A percentile compares a stretch with the other conserved stretches of the same genome.
These are phyloP conservation scores for Nymphaea colorata DNA, from an alignment of 164 flowering plant species.

Conservation along the genomic window DNA sequence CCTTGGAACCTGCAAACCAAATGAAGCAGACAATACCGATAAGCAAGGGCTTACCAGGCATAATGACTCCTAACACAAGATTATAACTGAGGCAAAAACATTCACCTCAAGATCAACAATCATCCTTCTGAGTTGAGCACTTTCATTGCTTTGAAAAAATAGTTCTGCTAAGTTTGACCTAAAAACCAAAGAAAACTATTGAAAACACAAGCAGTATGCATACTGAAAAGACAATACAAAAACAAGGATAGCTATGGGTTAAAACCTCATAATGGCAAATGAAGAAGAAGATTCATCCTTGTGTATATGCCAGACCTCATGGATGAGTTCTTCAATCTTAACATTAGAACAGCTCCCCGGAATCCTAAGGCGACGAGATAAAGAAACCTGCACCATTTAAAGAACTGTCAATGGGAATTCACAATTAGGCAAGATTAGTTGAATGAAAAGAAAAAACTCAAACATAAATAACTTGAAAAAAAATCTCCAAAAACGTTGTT, in stretches of 20 bases:
- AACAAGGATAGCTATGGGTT: background rate
- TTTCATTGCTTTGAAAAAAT: slow-evolving; percentile 41
- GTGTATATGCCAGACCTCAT: slow-evolving; percentile 69
- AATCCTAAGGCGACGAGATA: slow-evolving; percentile 63
- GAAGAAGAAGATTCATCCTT: slow-evolving; percentile 74
- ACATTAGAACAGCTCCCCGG: slow-evolving; percentile 44
- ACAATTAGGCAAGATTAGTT: background rate
- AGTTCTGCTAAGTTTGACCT: slow-evolving; percentile 85
- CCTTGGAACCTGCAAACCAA: slow-evolving; percentile 59
- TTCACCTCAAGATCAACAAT: slow-evolving; percentile 87
- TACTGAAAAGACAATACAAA: background rate
- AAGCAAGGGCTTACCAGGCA: background rate
- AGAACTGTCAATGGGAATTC: background rate
- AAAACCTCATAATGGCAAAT: slow-evolving; percentile 77
- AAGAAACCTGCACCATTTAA: slow-evolving; percentile 44
- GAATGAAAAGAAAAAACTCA: too few species aligned
- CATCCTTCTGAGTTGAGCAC: slow-evolving; percentile 65
- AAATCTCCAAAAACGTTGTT: too few species aligned
- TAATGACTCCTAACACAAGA: background rate
- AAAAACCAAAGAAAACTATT: slow-evolving; percentile 5
- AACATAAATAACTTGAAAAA: background rate
- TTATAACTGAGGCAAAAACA: background rate
- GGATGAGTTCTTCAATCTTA: slow-evolving; percentile 30
- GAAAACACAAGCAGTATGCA: background rate
- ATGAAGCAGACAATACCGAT: too few species aligned